Base-by-base conservation (phyloP, 805 yeast species). In the Candida mattraensis region DNA sequence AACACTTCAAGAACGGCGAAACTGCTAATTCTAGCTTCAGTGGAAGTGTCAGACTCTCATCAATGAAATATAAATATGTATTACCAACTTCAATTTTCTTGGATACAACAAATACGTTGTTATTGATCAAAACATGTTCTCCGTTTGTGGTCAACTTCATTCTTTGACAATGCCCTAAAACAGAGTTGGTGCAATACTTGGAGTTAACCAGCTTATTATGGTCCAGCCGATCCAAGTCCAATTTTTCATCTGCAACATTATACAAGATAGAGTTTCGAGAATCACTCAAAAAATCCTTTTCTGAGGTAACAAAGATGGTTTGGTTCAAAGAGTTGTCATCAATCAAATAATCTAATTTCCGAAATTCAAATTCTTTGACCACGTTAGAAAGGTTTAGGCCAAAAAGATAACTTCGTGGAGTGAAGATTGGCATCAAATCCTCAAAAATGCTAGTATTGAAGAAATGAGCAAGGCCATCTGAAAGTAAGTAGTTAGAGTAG, bases 281-380 rank as follows among this genome's bases (percentile, higher is more conserved):
- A 31, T 42, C 56, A 5, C 27, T 33, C 58, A 69, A 34, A 66
- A 71, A 16, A 29, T 64, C 67, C 8, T 65, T 50, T 22, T 50
- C 54, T 1, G 75, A 67, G 11, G 46, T 43, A 6, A 87, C 66
- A 36, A 89, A 74, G 1, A 89, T 64, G 0, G 95, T 83, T 51
- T 79, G 83, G 18, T 71, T 63, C 0, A 58, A 20, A 0, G 67
- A 54, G 2, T 61, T 49, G 21, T 81, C 78, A 36, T 79, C 82
- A 12, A 89, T 72, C 30, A 86, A 58, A 28, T 70, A 43, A 2
- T 66, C 60, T 13, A 87, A 58, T 9, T 73, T 70, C 39, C 88
- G 72, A 35, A 85, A 74, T 28, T 75, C 66, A 11, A 87, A 47
- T 48, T 87, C 95, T n/a, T 73, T 70, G 5, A 85, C 89, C 54